These are phyloP conservation scores for Ophiostoma angusticollis DNA, from an alignment of 2,329 filamentous ascomycete species.

Conservation along the genomic window DNA sequence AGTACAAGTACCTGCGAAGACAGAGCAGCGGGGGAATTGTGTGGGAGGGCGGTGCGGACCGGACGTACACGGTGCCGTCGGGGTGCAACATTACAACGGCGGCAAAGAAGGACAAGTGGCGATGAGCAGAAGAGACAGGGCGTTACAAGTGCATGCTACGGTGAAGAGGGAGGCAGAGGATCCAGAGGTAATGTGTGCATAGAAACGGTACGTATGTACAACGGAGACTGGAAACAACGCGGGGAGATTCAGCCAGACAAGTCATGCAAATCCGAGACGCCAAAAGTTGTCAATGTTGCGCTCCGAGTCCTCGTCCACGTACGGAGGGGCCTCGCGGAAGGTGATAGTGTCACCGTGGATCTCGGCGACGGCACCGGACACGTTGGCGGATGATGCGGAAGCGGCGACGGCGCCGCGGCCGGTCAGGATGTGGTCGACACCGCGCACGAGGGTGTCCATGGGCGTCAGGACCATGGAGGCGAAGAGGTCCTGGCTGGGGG, in stretches of 20 bases:
- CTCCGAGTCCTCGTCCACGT: conserved; percentile 34
- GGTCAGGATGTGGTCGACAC: conserved; percentile 28
- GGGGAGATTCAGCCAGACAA: too few relatives aligned
- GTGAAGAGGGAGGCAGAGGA: not conserved
- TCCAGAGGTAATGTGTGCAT: not conserved
- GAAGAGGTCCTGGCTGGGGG: conserved; percentile 30
- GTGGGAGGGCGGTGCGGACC: conserved; percentile 53
- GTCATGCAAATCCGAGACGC: conserved; percentile 34
- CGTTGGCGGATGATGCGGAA: too few relatives aligned
- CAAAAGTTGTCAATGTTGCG: conserved; percentile 36
- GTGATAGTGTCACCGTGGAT: conserved; percentile 38
- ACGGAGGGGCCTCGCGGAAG: conserved; percentile 29
- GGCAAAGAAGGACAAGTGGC: conserved; percentile 6
- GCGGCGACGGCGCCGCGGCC: conserved; percentile 20
- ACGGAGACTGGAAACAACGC: too few relatives aligned
- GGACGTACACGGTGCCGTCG: conserved; percentile 22
- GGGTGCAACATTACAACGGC: conserved; percentile 5
- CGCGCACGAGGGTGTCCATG: conserved; percentile 32
- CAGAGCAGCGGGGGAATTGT: conserved; percentile 37
- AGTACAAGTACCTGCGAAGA: conserved; percentile 59
- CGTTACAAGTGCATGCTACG: too few relatives aligned
- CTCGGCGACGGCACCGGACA: conserved; percentile 36
- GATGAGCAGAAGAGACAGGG: not conserved
- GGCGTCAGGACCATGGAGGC: conserved; percentile 37
- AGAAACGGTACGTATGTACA: too few relatives aligned